Evolutionary conservation across 1,284 basidiomycete genomes (phyloP).

Genomic region (Cerioporus squamosus): DNA sequence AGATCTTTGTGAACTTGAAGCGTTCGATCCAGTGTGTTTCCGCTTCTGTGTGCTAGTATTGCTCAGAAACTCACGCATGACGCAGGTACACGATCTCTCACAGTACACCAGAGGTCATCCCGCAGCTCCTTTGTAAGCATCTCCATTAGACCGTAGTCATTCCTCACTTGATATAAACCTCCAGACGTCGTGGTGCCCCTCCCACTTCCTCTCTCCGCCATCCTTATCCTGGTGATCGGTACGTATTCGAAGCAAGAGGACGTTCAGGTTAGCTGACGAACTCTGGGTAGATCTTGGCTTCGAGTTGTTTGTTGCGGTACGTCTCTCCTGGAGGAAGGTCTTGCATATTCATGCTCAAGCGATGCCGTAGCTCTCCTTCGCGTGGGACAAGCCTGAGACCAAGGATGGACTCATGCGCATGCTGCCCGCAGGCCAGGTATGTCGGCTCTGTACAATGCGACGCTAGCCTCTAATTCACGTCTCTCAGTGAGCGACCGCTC

Average conservation of each 20-base stretch:
- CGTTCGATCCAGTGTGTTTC: constrained; percentile 63
- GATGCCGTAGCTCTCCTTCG: constrained; percentile 57
- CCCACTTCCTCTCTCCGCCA: constrained; percentile 68
- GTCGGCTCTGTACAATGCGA: not conserved
- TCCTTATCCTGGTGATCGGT: constrained; percentile 73
- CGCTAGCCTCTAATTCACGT: not conserved
- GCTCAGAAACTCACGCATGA: not conserved
- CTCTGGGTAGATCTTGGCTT: constrained; percentile 60
- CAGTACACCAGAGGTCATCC: constrained; percentile 70
- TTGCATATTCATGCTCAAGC: not conserved
- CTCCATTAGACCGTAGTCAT: not conserved
- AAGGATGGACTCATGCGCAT: constrained; percentile 68
- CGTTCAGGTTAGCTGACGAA: not conserved
- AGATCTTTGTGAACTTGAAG: constrained; percentile 72
- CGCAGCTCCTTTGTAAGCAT: constrained; percentile 62
- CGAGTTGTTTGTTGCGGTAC: constrained; percentile 65
- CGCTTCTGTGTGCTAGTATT: not conserved
- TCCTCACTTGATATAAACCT: not conserved
- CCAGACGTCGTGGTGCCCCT: constrained; percentile 68
- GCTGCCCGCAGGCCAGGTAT: constrained; percentile 64
- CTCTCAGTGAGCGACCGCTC: constrained; percentile 57
- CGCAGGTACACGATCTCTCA: constrained; percentile 67
- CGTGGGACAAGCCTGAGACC: constrained; percentile 73
- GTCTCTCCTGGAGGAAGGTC: constrained; percentile 19
- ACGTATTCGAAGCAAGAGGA: constrained; percentile 17